Conservation (phyloP, 345 rosid species). For the Populus nigra region DNA sequence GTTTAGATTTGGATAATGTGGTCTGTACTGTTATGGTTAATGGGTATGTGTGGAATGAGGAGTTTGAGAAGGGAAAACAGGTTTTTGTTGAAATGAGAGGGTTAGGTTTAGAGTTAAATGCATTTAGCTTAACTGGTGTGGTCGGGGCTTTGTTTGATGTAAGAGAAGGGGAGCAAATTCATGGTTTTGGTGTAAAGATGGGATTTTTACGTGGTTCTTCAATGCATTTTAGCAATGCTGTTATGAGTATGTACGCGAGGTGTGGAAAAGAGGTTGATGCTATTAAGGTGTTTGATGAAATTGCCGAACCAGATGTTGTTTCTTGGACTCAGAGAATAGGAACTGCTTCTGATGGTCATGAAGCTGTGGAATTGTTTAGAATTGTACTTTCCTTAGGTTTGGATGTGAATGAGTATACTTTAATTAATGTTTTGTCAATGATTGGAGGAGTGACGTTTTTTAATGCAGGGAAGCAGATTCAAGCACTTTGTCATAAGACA, state of each 20-base stretch:
- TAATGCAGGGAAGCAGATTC: conserved; percentile 34
- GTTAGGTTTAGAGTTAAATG: conserved; percentile 37
- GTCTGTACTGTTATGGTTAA: conserved; percentile 34
- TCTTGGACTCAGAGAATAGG: conserved; percentile 47
- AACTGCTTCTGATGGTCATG: conserved; percentile 33
- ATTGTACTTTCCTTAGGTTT: conserved; percentile 17
- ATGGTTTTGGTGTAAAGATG: conserved; percentile 38
- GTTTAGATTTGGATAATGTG: conserved; percentile 34
- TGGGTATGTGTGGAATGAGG: conserved; percentile 39
- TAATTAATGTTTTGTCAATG: conserved; percentile 33
- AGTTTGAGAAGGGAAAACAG: conserved; percentile 29
- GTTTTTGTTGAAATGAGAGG: conserved; percentile 30
- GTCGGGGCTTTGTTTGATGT: conserved; percentile 31
- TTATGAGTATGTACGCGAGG: conserved; percentile 37
- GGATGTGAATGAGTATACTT: conserved; percentile 31
- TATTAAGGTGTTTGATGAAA: conserved; percentile 39
- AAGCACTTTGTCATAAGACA: conserved; percentile 33
- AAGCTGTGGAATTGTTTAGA: conserved; percentile 32
- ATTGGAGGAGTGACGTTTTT: conserved; percentile 23
- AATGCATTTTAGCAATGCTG: conserved; percentile 38
- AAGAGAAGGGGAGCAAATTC: conserved; percentile 41
- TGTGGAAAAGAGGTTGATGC: conserved; percentile 28
- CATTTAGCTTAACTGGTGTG: conserved; percentile 39
- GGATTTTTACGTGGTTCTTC: conserved; percentile 33
- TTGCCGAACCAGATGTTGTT: conserved; percentile 38